Evolutionary conservation across 2,329 filamentous ascomycete species (phyloP), one percentile per base, ranked within the genome.

Genomic region (Aspergillus sp.): DNA sequence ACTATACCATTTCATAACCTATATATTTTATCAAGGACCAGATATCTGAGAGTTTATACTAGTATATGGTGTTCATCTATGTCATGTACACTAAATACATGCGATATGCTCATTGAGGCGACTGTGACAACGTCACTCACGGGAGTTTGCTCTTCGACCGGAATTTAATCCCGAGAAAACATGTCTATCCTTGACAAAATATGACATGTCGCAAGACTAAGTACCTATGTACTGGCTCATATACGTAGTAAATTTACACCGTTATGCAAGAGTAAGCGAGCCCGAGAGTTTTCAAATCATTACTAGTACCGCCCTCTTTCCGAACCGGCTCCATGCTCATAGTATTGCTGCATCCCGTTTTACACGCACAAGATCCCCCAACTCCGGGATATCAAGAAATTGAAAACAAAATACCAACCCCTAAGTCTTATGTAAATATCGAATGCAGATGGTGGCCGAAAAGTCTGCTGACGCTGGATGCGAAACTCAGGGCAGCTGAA

Each of bases 351-450:
- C 7, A 42, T 48, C 33, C 41, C 44, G 49, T 24, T 48, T 22
- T 22, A 53, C 46, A 58, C 54, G 45, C 47, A 40, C 34, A 22
- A n/a, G 33, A 44, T 34, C 46, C 53, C 40, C 22, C 33, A 61
- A 62, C 60, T 60, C 60, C 60, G 44, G 58, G 58, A 61, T 57
- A 61, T 61, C 46, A 50, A 50, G 19, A n/a, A 40, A 44, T 12
- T 24, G 40, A 33, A 44, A 39, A 19, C 27, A 37, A 19, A 24
- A 9, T 8, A 34, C 53, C 46, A 52, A 30, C 33, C 40, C 20
- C 11, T 37, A 41, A 30, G 19, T 45, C 20, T 42, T 24, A 19
- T 41, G 48, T 33, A 5, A 37, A 15, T 13, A 15, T n/a, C 12
- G 6, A 37, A 37, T 37, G 34, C 34, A 37, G 15, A n/a, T n/a